Conservation (phyloP, 495 filamentous ascomycete species). For the Penicillium egyptiacum region DNA sequence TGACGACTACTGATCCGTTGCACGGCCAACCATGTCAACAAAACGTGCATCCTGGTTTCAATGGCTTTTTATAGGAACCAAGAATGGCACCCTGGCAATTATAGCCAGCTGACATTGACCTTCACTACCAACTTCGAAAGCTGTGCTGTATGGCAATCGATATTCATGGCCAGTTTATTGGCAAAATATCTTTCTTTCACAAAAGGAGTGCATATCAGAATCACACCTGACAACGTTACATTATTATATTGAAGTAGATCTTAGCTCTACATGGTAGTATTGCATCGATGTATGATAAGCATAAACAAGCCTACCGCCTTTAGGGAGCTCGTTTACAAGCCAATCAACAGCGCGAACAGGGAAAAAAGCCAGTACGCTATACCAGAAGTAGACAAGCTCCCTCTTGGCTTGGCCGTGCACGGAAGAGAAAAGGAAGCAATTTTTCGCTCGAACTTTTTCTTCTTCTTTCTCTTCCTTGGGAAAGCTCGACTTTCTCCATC, state of each 20-base stretch:
- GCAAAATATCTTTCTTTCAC: not conserved
- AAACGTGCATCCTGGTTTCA: not conserved
- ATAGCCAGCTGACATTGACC: not conserved
- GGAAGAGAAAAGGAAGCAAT: conserved; percentile 39
- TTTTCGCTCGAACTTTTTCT: conserved; percentile 43
- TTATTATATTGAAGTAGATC: not conserved
- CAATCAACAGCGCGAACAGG: conserved; percentile 25
- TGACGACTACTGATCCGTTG: not conserved
- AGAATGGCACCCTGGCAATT: not conserved
- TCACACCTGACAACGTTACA: not conserved
- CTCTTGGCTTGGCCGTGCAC: conserved; percentile 21
- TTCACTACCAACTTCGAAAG: not conserved
- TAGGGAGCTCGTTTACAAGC: conserved; percentile 38
- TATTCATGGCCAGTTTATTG: not conserved
- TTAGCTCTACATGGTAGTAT: not conserved
- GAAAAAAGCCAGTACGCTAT: conserved; percentile 22
- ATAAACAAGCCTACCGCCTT: conserved; percentile 31
- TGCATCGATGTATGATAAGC: conserved; percentile 1
- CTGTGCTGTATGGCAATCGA: not conserved
- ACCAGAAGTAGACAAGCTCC: conserved; percentile 18
- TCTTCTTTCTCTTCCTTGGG: conserved; percentile 56
- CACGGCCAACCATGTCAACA: not conserved
- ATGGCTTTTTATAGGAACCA: not conserved
- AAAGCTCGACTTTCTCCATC: conserved; percentile 56
- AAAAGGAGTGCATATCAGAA: not conserved